These are phyloP conservation scores for Apiospora koreana DNA, from an alignment of 2,329 filamentous ascomycete genomes.

Conservation along the genomic window DNA sequence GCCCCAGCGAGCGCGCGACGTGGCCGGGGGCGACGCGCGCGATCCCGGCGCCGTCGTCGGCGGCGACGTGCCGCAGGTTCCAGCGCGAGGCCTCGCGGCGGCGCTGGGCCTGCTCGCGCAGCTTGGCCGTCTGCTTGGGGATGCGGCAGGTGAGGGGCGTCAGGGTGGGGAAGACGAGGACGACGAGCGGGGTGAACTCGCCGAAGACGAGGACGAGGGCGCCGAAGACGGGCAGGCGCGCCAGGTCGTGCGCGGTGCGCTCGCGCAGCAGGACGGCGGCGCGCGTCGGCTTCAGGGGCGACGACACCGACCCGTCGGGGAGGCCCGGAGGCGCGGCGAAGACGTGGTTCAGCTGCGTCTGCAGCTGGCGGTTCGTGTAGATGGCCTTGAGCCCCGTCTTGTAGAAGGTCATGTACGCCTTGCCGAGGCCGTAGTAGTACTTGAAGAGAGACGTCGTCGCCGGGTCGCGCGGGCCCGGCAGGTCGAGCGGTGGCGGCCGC, in stretches of 20 bases:
- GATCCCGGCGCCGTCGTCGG: constrained; percentile 20
- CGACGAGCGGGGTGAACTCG: constrained; percentile 82
- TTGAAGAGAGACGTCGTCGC: constrained; percentile 46
- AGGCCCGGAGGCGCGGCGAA: constrained; percentile 28
- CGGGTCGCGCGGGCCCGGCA: constrained; percentile 58
- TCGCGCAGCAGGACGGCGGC: constrained; percentile 70
- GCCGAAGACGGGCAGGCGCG: constrained; percentile 77
- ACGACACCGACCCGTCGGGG: constrained; percentile 19
- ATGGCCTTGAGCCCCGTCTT: constrained; percentile 79
- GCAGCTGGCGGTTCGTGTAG: constrained; percentile 62
- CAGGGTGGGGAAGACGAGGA: constrained; percentile 67
- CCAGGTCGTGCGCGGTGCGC: constrained; percentile 70
- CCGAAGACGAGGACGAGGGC: constrained; percentile 77
- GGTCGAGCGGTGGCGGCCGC: constrained; percentile 67
- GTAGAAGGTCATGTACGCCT: constrained; percentile 83
- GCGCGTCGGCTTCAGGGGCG: constrained; percentile 54
- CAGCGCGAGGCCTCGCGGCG: constrained; percentile 52
- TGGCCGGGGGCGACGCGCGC: constrained; percentile 20
- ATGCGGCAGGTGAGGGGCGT: constrained; percentile 84
- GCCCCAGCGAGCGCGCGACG: constrained; percentile 27
- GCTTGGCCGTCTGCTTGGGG: constrained; percentile 68
- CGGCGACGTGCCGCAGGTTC: constrained; percentile 33
- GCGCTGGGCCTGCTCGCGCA: constrained; percentile 53
- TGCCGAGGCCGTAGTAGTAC: constrained; percentile 65
- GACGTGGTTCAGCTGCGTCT: constrained; percentile 43